Evolutionary conservation across 2,329 filamentous ascomycete species (phyloP).

Genomic region (Trichoderma sp.): DNA sequence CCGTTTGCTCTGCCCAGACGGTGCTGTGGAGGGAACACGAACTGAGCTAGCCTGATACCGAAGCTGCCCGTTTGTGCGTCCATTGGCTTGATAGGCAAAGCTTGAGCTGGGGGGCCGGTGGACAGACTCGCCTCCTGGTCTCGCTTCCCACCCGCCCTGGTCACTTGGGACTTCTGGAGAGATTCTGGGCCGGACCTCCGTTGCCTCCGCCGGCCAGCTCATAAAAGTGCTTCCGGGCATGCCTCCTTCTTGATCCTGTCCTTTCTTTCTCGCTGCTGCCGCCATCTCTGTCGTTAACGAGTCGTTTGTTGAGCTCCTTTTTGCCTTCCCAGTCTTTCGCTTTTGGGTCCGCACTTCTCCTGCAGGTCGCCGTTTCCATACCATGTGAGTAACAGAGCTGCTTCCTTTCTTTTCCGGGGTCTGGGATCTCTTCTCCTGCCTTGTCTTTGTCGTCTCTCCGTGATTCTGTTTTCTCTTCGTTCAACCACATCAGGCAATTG

Average conservation of each 20-base stretch:
- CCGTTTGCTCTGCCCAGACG: constrained; percentile 3
- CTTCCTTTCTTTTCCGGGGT: background rate
- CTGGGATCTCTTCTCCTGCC: background rate
- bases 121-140: background rate
- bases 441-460: background rate
- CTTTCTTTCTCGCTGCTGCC: constrained; percentile 1
- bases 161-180: constrained; percentile 15
- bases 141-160: constrained; percentile 17
- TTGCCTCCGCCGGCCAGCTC: constrained; percentile 10
- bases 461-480: background rate
- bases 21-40: constrained; percentile 20
- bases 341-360: background rate
- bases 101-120: constrained; percentile 11
- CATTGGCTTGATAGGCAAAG: constrained; percentile 11
- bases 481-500: background rate
- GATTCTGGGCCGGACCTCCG: constrained; percentile 14
- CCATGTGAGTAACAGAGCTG: constrained; percentile 8
- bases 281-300: constrained; percentile 19
- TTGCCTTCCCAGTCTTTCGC: constrained; percentile 10
- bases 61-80: constrained; percentile 17
- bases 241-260: constrained; percentile 12
- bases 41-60: constrained; percentile 19
- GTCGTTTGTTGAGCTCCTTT: constrained; percentile 10
- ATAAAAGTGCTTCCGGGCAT: constrained; percentile 16
- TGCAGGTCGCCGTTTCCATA: constrained; percentile 1